Evolutionary conservation across 345 rosid genomes (phyloP), one percentile per base, ranked within the genome.

Genomic region (Citrus unshiu): DNA sequence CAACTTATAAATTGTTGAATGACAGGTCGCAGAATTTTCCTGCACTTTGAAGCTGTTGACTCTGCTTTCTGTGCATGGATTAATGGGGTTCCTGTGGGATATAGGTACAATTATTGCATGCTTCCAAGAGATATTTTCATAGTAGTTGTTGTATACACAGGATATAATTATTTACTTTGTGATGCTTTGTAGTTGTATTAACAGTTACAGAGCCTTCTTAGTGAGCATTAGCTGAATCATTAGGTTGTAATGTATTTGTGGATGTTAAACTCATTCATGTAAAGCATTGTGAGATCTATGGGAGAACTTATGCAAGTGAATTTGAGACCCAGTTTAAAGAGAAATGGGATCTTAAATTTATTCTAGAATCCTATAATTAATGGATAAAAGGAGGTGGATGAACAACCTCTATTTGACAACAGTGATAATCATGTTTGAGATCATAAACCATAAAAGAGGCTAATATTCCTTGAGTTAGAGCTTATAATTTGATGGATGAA

Each of bases 41-140:
- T 96, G 88, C 99, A 96, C 84, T 96, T 96, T 85, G 98, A 94
- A 87, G 99, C 92, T 74, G 97, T 93, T 80, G 99, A 96, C 87
- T 96, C 99, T 68, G 99, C 99, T 39, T 94, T 94, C 81, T 91
- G 85, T 80, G 93, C 90, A 76, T 96, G 98, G 99, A 71, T 96
- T 70, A 94, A 96, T 83, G 99, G 98, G 67, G 85, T 86, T 24
- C 89, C 89, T 51, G 90, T 94, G 77, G 99, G 99, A 72, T 96
- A 96, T 81, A 96, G 99, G 99, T 94, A 88, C 29, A 46, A 13
- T 71, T 54, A 9, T 61, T 24, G 77, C 72, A 40, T 32, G 21
- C 59, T 70, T 57, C 14, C 35, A 25, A 24, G 8, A 10, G 25
- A 29, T 19, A 21, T 14, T 75, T 63, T 32, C n/a, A 21, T 24